These are phyloP conservation scores for Xerocomellus chrysenteron DNA, from an alignment of 768 basidiomycete genomes.

Conservation along the genomic window DNA sequence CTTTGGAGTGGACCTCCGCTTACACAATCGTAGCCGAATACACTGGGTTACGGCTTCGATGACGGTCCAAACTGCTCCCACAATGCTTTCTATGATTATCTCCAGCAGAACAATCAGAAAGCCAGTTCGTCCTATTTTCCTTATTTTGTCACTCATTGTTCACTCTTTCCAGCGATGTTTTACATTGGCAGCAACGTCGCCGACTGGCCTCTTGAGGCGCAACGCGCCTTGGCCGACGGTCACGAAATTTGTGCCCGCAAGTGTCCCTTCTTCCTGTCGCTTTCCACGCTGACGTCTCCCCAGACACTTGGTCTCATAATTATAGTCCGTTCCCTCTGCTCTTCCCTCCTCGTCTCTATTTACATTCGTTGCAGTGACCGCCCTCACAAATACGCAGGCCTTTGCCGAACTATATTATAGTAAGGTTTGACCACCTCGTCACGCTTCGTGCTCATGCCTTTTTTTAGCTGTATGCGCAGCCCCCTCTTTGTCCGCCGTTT, in stretches of 20 bases:
- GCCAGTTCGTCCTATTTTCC: conserved; percentile 36
- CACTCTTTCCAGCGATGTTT: conserved; percentile 48
- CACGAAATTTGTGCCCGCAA: conserved; percentile 63
- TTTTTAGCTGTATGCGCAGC: conserved; percentile 23
- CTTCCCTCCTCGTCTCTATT: not conserved
- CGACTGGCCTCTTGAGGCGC: conserved; percentile 56
- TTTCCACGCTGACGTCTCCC: not conserved
- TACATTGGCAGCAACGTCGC: conserved; percentile 60
- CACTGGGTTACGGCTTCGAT: conserved; percentile 61
- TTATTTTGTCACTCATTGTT: not conserved
- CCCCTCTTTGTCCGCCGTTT: not conserved
- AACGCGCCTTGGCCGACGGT: conserved; percentile 51
- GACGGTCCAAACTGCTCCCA: conserved; percentile 68
- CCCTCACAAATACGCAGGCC: conserved; percentile 58
- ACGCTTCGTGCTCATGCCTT: not conserved
- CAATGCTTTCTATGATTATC: conserved; percentile 59
- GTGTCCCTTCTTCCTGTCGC: conserved; percentile 23
- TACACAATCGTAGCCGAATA: conserved; percentile 37
- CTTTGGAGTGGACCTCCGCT: not conserved
- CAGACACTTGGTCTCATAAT: conserved; percentile 36
- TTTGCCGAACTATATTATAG: conserved; percentile 82
- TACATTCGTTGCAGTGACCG: conserved; percentile 43
- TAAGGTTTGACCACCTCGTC: conserved; percentile 26
- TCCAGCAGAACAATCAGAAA: conserved; percentile 53
- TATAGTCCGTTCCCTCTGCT: conserved; percentile 41